These are phyloP conservation scores for Phytophthora capsici DNA, from an alignment of 352 stramenopile genomes.

Conservation along the genomic window DNA sequence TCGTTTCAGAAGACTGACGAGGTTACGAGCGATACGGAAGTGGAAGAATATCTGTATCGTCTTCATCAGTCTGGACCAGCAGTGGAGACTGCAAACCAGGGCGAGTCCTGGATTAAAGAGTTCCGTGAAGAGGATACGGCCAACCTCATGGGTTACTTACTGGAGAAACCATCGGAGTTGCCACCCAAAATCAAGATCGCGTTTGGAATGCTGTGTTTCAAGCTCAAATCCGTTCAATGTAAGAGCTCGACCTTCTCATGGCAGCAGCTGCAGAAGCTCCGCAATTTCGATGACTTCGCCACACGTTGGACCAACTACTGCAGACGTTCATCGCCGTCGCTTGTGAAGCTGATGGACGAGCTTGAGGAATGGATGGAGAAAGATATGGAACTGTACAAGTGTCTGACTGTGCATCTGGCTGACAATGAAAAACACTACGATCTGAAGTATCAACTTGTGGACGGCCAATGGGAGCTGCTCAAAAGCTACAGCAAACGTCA, in stretches of 20 bases:
- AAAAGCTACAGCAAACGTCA: constrained; percentile 10
- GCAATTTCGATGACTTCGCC: constrained; percentile 29
- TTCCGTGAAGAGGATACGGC: constrained; percentile 30
- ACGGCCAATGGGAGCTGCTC: constrained; percentile 41
- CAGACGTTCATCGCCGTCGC: constrained; percentile 21
- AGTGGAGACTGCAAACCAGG: constrained; percentile 15
- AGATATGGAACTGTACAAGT: constrained; percentile 6
- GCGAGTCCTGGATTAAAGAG: constrained; percentile 36
- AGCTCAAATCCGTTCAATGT: constrained; percentile 30
- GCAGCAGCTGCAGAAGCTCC: constrained; percentile 40
- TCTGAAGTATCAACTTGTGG: constrained; percentile 50
- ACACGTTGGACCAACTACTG: constrained; percentile 49
- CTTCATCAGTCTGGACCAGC: constrained; percentile 34
- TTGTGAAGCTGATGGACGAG: constrained; percentile 32
- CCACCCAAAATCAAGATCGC: constrained; percentile 29
- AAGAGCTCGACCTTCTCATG: constrained; percentile 30
- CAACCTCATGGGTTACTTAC: constrained; percentile 34
- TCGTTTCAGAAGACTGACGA: constrained; percentile 33
- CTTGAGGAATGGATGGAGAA: constrained; percentile 36
- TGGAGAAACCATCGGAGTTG: constrained; percentile 12
- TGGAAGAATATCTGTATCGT: constrained; percentile 30
- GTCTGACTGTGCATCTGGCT: constrained; percentile 37
- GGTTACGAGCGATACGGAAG: constrained; percentile 12
- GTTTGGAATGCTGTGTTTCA: constrained; percentile 46
- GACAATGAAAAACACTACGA: constrained; percentile 21